Conservation (phyloP, 495 filamentous ascomycete species). For the Endocarpon pusillum region DNA sequence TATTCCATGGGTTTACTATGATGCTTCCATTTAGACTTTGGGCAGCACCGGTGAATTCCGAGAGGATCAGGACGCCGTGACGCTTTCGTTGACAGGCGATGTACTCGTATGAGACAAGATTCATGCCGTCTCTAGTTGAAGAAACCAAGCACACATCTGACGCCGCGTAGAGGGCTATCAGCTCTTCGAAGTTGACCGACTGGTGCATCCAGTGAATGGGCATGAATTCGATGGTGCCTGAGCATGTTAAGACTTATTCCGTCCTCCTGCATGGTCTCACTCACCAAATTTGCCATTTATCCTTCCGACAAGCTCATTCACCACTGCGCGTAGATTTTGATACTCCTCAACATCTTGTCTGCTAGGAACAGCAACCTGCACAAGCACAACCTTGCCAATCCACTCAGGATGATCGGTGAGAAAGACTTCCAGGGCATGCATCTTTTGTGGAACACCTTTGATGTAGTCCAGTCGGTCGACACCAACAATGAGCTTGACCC, state of each 20-base stretch:
- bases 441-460: conserved; percentile 93
- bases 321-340: conserved; percentile 80
- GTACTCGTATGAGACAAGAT: conserved; percentile 96
- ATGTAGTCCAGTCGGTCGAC: conserved; percentile 95
- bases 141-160: conserved; percentile 89
- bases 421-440: conserved; percentile 91
- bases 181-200: conserved; percentile 79
- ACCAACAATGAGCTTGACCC: conserved; percentile 89
- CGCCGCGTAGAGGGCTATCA: conserved; percentile 83
- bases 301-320: conserved; percentile 85
- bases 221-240: conserved; percentile 88
- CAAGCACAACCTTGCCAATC: conserved; percentile 94
- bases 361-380: conserved; percentile 89
- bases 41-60: conserved; percentile 88
- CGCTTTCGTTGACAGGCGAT: conserved; percentile 80
- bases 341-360: conserved; percentile 95
- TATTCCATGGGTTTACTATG: conserved; percentile 96
- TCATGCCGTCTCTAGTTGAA: conserved; percentile 97
- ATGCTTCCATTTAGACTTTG: conserved; percentile 84
- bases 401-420: conserved; percentile 92
- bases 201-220: conserved; percentile 97
- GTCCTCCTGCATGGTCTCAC: conserved; percentile 2
- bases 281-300: conserved; percentile 87
- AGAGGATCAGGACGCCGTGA: conserved; percentile 82
- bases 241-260: conserved; percentile 7